Base-by-base conservation (phyloP, 2,329 filamentous ascomycete genomes). In the Fusarium abutilonis region DNA sequence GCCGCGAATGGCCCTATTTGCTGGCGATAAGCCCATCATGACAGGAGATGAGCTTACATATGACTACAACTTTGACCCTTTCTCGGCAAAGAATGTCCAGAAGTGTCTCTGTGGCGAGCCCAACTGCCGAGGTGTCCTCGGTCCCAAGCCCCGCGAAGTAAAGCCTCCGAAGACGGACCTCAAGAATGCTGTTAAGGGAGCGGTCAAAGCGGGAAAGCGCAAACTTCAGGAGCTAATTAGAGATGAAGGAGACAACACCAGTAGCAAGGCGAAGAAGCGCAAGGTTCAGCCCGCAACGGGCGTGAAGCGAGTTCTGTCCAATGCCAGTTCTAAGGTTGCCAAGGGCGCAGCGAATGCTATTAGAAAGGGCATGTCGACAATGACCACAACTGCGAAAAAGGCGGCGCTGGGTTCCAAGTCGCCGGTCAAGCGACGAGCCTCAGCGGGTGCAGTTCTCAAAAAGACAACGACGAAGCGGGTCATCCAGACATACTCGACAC, bases 21-120 rank as follows among this genome's bases (percentile, higher is more conserved):
- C 95, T 11, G 94, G 94, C 29, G 90, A 96, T 68, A 82, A 84
- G 43, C 92, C 92, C 13, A 94, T 99, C 73, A 91, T 91, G 87
- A 97, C 93, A 10, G 95, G 95, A 21, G 93, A 98, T 63, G 95
- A 99, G 77, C 81, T 99, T 60, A 98, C 93, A 0, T 99, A 99
- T 74, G 95, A 99, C 81, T 89, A 89, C 79, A 89, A 89, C 73
- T 89, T 89, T 71, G 86, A 89, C 70, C 86, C 86, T 4, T 89
- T 89, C 73, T 89, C 86, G 9, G 81, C 84, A 70, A 89, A 89
- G 77, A 89, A 89, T 72, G 86, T 89, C 43, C 86, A 89, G 73
- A 83, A 81, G 71, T 89, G 86, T 73, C 80, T 88, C 26, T 89
- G 86, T 72, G 86, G 86, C 58, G 83, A 83, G 64, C 73, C 78